Evolutionary conservation across 2,329 filamentous ascomycete species (phyloP).

Genomic region (Seiridium unicorne): DNA sequence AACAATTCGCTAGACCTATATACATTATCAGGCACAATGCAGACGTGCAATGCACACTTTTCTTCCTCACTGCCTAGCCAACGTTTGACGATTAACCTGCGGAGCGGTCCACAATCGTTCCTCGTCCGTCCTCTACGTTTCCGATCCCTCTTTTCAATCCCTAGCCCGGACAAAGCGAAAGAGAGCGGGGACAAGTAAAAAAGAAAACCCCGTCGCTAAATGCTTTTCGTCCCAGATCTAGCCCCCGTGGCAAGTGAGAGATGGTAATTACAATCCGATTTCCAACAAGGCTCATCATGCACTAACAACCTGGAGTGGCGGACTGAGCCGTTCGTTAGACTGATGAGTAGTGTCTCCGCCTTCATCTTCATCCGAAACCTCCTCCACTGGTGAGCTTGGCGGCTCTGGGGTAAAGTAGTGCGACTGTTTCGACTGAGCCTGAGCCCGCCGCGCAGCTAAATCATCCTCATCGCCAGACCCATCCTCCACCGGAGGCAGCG

Average conservation of each 20-base stretch:
- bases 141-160: not conserved
- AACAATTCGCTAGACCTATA: too few species aligned
- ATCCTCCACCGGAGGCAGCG: slow-evolving; percentile 50
- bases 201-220: slow-evolving; percentile 8
- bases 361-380: slow-evolving; percentile 18
- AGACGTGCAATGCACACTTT: too few species aligned
- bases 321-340: slow-evolving; percentile 26
- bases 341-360: slow-evolving; percentile 18
- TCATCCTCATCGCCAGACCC: slow-evolving; percentile 27
- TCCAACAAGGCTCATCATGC: slow-evolving; percentile 18
- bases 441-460: not conserved
- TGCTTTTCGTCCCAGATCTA: slow-evolving; percentile 5
- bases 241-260: not conserved
- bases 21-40: too few species aligned
- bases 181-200: not conserved
- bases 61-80: too few species aligned
- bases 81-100: too few species aligned
- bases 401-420: slow-evolving; percentile 41
- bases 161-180: not conserved
- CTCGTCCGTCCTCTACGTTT: not conserved
- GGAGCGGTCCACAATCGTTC: not conserved
- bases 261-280: not conserved
- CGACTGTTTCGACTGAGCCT: slow-evolving; percentile 22
- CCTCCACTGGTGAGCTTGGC: slow-evolving; percentile 28
- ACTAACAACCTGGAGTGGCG: slow-evolving; percentile 30